Percentiles rank a stretch among this genome's conserved stretches.
These are phyloP conservation scores for Phytophthora hybrid DNA, from an alignment of 352 stramenopile genomes.

Conservation along the genomic window DNA sequence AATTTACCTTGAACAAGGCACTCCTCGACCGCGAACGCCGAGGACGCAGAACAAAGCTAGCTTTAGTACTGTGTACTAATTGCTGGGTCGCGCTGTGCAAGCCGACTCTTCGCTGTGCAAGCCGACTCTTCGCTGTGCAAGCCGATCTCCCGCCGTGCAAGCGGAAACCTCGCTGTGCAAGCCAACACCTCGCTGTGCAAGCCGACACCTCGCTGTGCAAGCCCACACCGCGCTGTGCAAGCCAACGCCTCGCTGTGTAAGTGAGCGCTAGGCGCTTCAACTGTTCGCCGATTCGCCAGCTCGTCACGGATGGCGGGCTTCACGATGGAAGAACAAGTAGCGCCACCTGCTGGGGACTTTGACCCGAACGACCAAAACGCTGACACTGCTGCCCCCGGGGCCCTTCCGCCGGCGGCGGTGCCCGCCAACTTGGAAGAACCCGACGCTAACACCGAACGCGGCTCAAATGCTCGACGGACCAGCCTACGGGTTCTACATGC, in stretches of 20 bases:
- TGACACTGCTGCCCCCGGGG: too few species aligned
- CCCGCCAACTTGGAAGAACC: too few species aligned
- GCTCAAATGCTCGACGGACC: neutral
- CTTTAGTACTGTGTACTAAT: slow-evolving; percentile 2
- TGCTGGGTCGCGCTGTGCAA: neutral
- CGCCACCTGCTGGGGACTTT: too few species aligned
- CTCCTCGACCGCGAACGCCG: neutral
- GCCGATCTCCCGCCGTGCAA: neutral
- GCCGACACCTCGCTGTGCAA: neutral
- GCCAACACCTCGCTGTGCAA: neutral
- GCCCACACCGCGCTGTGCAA: too few species aligned
- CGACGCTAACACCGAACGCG: neutral
- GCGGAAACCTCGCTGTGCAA: neutral
- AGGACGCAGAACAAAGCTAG: neutral
- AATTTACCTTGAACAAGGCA: slow-evolving; percentile 1
- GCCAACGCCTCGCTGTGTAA: too few species aligned
- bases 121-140: neutral
- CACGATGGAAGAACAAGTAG: too few species aligned
- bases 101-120: neutral
- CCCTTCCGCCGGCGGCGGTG: too few species aligned
- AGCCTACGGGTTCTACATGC: neutral
- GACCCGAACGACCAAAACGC: too few species aligned
- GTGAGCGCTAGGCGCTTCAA: too few species aligned
- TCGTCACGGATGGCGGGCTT: too few species aligned
- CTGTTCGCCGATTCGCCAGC: too few species aligned